Percentiles rank a stretch among this genome's conserved stretches.
phyloP scores from a whole-genome alignment of 805 yeast species.

The Nakazawaea holstii region DNA sequence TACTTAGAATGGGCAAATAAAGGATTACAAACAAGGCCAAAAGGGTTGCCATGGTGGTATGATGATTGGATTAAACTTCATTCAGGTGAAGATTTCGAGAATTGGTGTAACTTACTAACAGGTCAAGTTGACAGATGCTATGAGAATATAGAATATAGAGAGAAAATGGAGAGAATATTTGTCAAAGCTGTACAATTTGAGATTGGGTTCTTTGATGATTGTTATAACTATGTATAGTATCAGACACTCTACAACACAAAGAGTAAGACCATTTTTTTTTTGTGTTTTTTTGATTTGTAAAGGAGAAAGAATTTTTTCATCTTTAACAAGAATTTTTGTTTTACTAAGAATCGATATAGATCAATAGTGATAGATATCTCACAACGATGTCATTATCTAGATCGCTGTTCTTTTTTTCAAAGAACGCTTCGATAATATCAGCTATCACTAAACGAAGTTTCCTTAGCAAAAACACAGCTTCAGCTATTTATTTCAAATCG shows the following conservation, averaged over 20 bases:
- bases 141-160: conserved; percentile 8
- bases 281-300: background rate
- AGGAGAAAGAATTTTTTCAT: background rate
- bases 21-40: conserved; percentile 19
- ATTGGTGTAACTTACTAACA: conserved; percentile 42
- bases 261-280: background rate
- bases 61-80: conserved; percentile 50
- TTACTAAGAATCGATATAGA: too few species aligned
- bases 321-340: background rate
- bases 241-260: background rate
- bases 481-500: background rate
- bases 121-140: conserved; percentile 33
- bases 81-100: conserved; percentile 40
- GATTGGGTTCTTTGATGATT: conserved; percentile 39
- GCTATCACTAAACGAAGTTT: background rate
- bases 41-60: conserved; percentile 35
- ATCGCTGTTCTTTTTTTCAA: conserved; percentile 54
- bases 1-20: conserved; percentile 49
- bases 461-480: background rate
- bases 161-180: conserved; percentile 26
- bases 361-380: conserved; percentile 7
- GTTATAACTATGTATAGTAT: conserved; percentile 32
- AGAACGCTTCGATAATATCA: conserved; percentile 37
- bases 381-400: conserved; percentile 33
- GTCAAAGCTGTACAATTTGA: conserved; percentile 33